Base-by-base conservation (phyloP, 768 basidiomycete species). In the Suillus brevipes region DNA sequence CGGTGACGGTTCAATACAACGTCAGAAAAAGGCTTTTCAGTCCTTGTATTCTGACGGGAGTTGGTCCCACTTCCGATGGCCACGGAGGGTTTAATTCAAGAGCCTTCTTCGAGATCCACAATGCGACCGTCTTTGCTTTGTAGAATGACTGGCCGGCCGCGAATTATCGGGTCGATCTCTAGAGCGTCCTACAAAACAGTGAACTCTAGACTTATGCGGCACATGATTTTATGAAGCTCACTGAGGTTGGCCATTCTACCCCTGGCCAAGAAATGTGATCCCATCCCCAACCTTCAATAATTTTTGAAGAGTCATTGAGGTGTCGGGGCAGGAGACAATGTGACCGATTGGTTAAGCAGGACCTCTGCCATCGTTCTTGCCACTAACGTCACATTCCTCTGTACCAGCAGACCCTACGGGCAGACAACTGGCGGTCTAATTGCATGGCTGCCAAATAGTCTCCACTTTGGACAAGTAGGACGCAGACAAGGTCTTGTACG, bases 101-200 rank as follows among this genome's bases (percentile, higher is more conserved):
- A 3, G 88, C 85, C 53, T 77, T 82, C 5, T 81, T 79, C 5
- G 92, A 94, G 14, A 94, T 87, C 95, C 95, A 97, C 7, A 92
- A 79, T 0, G 92, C 94, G 95, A 7, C 89, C 89, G 74, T 97
- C 95, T 65, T 95, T 92, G 73, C 93, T 87, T 68, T 91, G 89
- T 20, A 97, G 81, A 18, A 91, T 80, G 47, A 97, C 87, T 0
- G 87, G 88, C 16, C 92, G 84, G 25, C 87, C 89, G 53, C 78
- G 78, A 23, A 96, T 80, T 6, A 91, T 69, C 6, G 87, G 85
- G 64, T 94, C 91, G 1, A 78, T 76, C 37, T 95, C 92, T 3
- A 96, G 78, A 71, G 91, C 89, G 9, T 79, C 84, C 92, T 94
- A 57, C 43, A 58, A 20, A 67, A 53, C 56, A 55, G 59, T 23